Evolutionary conservation across 176 grass and related monocot genomes (phyloP).

Genomic region (Aegilops tauschii): DNA sequence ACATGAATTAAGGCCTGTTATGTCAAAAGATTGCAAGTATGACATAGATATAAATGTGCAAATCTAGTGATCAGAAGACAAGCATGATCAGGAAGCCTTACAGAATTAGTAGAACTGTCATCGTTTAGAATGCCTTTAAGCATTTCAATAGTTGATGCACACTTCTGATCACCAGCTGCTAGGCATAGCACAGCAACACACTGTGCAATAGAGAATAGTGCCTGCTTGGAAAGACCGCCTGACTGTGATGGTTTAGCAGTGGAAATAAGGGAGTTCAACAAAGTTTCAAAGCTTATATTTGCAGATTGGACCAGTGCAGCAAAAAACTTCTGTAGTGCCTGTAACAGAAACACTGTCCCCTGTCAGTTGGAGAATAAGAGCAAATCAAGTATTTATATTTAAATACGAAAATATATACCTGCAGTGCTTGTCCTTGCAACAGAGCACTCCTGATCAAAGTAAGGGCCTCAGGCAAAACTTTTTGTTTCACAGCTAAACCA

Average conservation of each 20-base stretch:
- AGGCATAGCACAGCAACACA: background rate
- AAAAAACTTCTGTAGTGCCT: background rate
- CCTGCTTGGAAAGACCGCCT: background rate
- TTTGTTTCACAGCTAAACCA: background rate
- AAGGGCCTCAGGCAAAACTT: background rate
- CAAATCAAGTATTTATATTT: background rate
- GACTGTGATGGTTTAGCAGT: background rate
- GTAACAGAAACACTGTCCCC: background rate
- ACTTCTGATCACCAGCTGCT: constrained; percentile 2
- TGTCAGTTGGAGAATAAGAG: background rate
- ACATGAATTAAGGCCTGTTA: background rate
- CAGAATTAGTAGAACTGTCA: background rate
- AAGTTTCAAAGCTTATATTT: background rate
- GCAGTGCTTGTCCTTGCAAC: background rate
- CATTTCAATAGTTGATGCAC: background rate
- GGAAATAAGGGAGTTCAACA: constrained; percentile 1
- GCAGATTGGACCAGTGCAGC: background rate
- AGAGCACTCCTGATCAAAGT: background rate
- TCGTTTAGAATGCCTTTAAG: constrained; percentile 1
- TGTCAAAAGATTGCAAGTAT: background rate
- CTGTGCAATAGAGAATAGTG: background rate
- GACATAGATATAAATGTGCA: background rate
- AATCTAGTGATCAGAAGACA: background rate
- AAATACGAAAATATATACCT: background rate
- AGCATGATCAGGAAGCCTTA: background rate